Conservation (phyloP, 202 grass and related monocot genomes). For the Brachypodium distachyon region DNA sequence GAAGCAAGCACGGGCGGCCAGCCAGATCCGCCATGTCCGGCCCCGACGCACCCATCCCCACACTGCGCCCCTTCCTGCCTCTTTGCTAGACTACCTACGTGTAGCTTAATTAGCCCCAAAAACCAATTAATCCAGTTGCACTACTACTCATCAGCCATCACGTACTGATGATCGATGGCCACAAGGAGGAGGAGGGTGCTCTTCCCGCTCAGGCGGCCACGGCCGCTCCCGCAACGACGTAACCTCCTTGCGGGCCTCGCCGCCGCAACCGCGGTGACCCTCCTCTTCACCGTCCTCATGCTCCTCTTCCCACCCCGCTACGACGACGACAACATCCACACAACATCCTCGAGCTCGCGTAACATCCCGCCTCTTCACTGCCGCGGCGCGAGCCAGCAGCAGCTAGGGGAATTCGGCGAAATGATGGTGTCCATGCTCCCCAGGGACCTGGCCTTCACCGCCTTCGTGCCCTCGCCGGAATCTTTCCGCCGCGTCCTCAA, state of each 20-base stretch:
- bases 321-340: background rate
- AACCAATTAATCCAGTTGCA: background rate
- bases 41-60: background rate
- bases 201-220: background rate
- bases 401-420: conserved; percentile 57
- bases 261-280: background rate
- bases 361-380: background rate
- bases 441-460: conserved; percentile 56
- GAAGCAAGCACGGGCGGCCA: background rate
- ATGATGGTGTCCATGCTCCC: conserved; percentile 83
- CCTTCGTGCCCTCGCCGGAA: conserved; percentile 50
- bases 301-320: background rate
- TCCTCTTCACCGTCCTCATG: conserved; percentile 13
- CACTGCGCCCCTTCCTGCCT: background rate
- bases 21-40: conserved; percentile 22
- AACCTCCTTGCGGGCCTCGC: background rate
- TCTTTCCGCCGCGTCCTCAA: conserved; percentile 39
- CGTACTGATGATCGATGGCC: background rate
- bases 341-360: background rate
- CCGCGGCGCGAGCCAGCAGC: background rate
- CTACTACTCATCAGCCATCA: background rate
- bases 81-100: background rate
- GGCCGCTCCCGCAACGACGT: background rate
- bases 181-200: background rate
- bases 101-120: background rate